These are phyloP conservation scores for Talaromyces atroroseus DNA, from an alignment of 2,329 filamentous ascomycete genomes.

Conservation along the genomic window DNA sequence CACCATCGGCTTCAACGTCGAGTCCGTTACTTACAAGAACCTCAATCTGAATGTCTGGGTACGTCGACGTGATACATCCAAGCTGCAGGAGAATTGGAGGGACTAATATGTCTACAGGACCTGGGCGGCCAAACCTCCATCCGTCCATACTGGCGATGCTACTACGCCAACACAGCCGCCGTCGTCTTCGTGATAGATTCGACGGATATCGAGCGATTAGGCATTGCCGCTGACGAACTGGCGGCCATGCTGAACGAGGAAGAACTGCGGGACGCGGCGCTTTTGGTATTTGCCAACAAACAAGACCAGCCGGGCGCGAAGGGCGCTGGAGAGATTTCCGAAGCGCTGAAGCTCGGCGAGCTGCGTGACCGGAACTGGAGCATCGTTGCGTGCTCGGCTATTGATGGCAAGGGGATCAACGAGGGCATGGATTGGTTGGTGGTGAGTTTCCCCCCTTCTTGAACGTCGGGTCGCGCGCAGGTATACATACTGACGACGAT, in stretches of 20 bases:
- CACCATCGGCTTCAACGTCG: conserved; percentile 98
- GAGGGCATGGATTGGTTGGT: conserved; percentile 99
- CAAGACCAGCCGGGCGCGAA: conserved; percentile 97
- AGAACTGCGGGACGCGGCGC: conserved; percentile 83
- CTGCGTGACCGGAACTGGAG: conserved; percentile 97
- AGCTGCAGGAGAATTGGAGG: background rate
- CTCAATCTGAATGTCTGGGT: conserved; percentile 99
- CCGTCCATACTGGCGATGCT: conserved; percentile 97
- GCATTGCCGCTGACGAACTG: conserved; percentile 88
- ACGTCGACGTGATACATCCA: conserved; percentile 33
- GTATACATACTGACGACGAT: background rate
- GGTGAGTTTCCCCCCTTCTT: conserved; percentile 48
- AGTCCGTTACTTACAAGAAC: conserved; percentile 97
- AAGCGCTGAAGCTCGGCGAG: conserved; percentile 83
- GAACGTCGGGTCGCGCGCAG: no score
- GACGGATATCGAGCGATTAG: conserved; percentile 91
- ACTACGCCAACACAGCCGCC: conserved; percentile 96
- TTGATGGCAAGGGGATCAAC: conserved; percentile 87
- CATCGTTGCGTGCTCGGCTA: conserved; percentile 94
- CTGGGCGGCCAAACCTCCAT: conserved; percentile 98
- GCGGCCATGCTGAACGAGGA: conserved; percentile 96
- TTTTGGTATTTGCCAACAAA: conserved; percentile 97
- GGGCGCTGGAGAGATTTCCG: conserved; percentile 92
- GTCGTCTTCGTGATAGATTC: conserved; percentile 98
- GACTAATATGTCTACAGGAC: conserved; percentile 52